Evolutionary conservation across 2,329 filamentous ascomycete species (phyloP).

Genomic region (Paraphaeosphaeria minitans): DNA sequence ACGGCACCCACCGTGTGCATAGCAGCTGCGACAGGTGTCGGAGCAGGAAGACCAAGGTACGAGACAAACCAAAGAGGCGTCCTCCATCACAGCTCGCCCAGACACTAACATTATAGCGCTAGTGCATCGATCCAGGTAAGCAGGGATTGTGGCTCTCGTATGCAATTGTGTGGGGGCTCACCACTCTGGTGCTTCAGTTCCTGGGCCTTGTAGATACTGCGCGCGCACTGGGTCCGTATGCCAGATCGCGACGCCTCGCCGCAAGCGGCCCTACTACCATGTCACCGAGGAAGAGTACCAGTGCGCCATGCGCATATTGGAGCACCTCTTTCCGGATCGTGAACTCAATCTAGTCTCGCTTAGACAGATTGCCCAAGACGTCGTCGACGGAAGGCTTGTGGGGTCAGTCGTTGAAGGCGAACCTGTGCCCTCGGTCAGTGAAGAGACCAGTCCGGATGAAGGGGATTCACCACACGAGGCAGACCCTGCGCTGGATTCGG

Average conservation of each 20-base stretch:
- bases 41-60: slow-evolving; percentile 46
- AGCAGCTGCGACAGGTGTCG: slow-evolving; percentile 46
- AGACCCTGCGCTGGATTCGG: slow-evolving; percentile 31
- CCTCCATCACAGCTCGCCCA: slow-evolving; percentile 19
- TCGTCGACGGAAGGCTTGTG: slow-evolving; percentile 37
- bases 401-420: slow-evolving; percentile 29
- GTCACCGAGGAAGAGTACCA: slow-evolving; percentile 48
- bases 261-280: slow-evolving; percentile 47
- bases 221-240: slow-evolving; percentile 43
- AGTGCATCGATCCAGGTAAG: slow-evolving; percentile 49
- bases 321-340: slow-evolving; percentile 44
- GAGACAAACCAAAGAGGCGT: no score
- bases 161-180: slow-evolving; percentile 20
- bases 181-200: slow-evolving; percentile 32
- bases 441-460: slow-evolving; percentile 32
- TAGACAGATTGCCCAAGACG: slow-evolving; percentile 40
- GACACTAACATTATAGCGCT: slow-evolving; percentile 30
- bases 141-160: slow-evolving; percentile 10
- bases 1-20: slow-evolving; percentile 42
- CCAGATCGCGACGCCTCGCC: slow-evolving; percentile 42
- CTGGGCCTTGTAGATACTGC: slow-evolving; percentile 47
- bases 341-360: slow-evolving; percentile 43
- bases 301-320: slow-evolving; percentile 44
- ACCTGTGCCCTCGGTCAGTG: slow-evolving; percentile 28
- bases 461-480: slow-evolving; percentile 29